A percentile compares a stretch with the other conserved stretches of the same genome.
Conservation (phyloP, 306 rosid genomes). For the Aeschynomene evenia region DNA sequence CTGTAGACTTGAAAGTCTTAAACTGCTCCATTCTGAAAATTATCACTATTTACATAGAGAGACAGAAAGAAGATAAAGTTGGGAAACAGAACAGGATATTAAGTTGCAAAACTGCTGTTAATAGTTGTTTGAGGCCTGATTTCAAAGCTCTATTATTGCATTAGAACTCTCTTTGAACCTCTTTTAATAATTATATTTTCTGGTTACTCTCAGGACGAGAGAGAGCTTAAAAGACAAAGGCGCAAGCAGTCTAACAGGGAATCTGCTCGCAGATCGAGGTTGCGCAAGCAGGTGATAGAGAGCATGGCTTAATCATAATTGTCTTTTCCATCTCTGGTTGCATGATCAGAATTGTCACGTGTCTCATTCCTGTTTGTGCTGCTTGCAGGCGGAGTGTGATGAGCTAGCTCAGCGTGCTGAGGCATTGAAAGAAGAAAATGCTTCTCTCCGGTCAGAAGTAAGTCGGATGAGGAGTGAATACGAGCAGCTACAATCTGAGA, state of each 20-base stretch:
- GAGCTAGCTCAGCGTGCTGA: conserved; percentile 94
- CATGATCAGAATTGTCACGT: conserved; percentile 21
- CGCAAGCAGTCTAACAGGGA: conserved; percentile 97
- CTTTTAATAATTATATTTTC: conserved; percentile 1
- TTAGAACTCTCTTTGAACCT: conserved; percentile 8
- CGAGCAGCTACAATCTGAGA: conserved; percentile 85
- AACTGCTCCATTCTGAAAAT: not conserved
- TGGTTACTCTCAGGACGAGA: conserved; percentile 72
- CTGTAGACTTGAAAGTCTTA: not conserved
- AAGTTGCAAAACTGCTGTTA: not conserved
- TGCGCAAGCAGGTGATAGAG: conserved; percentile 86
- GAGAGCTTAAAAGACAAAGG: conserved; percentile 90
- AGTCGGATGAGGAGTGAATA: conserved; percentile 75
- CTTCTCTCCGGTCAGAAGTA: conserved; percentile 76
- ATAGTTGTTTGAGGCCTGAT: conserved; percentile 14
- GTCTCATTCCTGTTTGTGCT: conserved; percentile 15
- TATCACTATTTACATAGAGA: not conserved
- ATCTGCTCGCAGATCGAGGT: conserved; percentile 95
- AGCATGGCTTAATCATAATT: not conserved
- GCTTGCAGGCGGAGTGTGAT: conserved; percentile 88
- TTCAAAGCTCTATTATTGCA: not conserved
- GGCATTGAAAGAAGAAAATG: conserved; percentile 83
- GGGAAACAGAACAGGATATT: not conserved
- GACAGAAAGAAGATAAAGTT: not conserved
- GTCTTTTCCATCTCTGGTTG: conserved; percentile 17